These are phyloP conservation scores for Tetrahymena thermophila DNA, from an alignment of 73 alveolate species.

Conservation along the genomic window DNA sequence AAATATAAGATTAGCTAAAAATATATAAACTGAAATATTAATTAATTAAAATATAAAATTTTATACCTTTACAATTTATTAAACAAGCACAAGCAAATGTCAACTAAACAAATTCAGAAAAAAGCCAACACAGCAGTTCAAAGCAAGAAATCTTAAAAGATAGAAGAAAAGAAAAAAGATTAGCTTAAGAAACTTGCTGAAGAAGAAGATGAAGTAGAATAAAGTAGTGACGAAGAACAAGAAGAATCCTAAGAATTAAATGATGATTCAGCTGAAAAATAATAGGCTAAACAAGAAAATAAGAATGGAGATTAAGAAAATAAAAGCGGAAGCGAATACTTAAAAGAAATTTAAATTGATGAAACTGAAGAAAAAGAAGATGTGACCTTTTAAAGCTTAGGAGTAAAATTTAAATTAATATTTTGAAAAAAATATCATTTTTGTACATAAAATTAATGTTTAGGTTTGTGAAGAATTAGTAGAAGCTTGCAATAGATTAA, in stretches of 20 bases:
- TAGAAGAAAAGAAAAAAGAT: neutral
- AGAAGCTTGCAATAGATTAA: constrained; percentile 67
- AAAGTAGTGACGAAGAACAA: neutral
- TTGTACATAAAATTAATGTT: neutral
- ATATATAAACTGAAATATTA: neutral
- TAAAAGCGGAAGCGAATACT: neutral
- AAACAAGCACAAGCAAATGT: neutral
- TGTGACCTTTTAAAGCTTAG: neutral
- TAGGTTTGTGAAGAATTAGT: constrained; percentile 83
- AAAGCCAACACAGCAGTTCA: neutral
- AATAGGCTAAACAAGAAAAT: neutral
- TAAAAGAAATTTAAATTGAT: neutral
- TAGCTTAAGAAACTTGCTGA: neutral
- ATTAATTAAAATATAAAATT: neutral
- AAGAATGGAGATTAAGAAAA: neutral
- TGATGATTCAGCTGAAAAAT: neutral
- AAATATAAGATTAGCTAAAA: neutral
- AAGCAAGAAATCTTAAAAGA: neutral
- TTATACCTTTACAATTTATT: neutral
- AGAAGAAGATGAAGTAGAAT: neutral
- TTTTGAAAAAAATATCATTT: neutral
- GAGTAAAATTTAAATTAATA: neutral
- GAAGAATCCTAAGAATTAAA: neutral
- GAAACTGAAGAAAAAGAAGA: neutral
- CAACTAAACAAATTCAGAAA: neutral